Evolutionary conservation across 2,329 filamentous ascomycete species (phyloP).

Genomic region (Cordyceps cicadae): DNA sequence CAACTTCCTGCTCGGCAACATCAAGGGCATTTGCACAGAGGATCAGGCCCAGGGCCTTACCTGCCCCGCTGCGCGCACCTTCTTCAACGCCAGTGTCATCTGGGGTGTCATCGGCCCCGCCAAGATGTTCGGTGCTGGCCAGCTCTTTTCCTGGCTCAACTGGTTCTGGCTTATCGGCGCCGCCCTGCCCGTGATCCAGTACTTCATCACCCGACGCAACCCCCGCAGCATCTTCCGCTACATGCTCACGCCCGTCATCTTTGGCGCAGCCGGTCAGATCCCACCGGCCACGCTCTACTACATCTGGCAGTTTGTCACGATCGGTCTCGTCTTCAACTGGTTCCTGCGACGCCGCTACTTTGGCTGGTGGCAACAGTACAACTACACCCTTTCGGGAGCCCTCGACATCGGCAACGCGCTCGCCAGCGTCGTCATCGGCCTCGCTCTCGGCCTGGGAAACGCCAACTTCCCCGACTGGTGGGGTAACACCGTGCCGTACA

Average conservation of each 20-base stretch:
- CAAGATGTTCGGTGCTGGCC: conserved; percentile 27
- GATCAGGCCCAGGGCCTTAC: conserved; percentile 42
- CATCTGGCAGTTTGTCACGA: conserved; percentile 45
- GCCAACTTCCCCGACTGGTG: conserved; percentile 40
- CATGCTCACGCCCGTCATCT: conserved; percentile 45
- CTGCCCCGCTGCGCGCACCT: conserved; percentile 49
- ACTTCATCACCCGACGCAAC: conserved; percentile 38
- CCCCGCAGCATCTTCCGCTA: conserved; percentile 39
- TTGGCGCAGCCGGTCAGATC: conserved; percentile 40
- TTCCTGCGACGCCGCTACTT: conserved; percentile 39
- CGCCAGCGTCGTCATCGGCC: conserved; percentile 40
- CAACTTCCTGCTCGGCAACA: conserved; percentile 37
- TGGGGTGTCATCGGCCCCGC: conserved; percentile 50
- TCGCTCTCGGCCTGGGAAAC: conserved; percentile 36
- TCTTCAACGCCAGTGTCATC: conserved; percentile 52
- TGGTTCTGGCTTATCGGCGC: conserved; percentile 50
- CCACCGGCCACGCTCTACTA: conserved; percentile 49
- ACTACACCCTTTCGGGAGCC: conserved; percentile 48
- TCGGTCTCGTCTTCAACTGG: conserved; percentile 49
- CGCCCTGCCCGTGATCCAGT: conserved; percentile 40
- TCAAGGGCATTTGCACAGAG: conserved; percentile 42
- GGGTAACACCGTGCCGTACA: conserved; percentile 31
- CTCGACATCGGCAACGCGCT: conserved; percentile 46
- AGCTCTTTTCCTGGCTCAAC: conserved; percentile 40
- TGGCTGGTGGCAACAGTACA: conserved; percentile 51